These are phyloP conservation scores for Eutrema japonicum DNA, from an alignment of 345 rosid species.

Conservation along the genomic window DNA sequence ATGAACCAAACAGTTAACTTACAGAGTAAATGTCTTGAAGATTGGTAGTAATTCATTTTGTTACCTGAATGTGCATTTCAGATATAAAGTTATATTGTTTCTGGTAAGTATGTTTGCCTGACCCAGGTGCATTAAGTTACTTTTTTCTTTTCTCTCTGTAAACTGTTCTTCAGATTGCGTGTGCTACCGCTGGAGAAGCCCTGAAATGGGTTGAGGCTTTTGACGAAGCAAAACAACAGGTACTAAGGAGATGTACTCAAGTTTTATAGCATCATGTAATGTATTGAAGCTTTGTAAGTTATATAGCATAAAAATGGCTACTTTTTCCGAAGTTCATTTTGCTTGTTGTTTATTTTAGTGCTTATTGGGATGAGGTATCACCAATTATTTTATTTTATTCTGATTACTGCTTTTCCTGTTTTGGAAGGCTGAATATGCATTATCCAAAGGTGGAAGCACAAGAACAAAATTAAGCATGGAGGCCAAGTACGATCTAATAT, in stretches of 20 bases:
- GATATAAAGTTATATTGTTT: neutral
- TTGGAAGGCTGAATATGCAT: slow-evolving; percentile 78
- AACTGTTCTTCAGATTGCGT: slow-evolving; percentile 76
- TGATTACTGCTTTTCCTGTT: slow-evolving; percentile 23
- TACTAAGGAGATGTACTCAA: slow-evolving; percentile 39
- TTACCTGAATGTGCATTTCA: slow-evolving; percentile 16
- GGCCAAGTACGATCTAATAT: slow-evolving; percentile 66
- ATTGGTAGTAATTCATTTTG: slow-evolving; percentile 1
- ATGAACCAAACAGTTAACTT: slow-evolving; percentile 8
- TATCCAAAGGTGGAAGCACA: slow-evolving; percentile 62
- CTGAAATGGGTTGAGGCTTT: slow-evolving; percentile 93
- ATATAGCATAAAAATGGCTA: slow-evolving; percentile 6
- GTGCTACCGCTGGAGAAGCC: slow-evolving; percentile 89
- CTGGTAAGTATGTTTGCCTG: slow-evolving; percentile 19
- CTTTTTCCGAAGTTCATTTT: neutral
- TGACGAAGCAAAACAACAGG: slow-evolving; percentile 97
- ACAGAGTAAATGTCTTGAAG: slow-evolving; percentile 6
- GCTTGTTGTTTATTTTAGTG: slow-evolving; percentile 9
- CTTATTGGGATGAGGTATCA: slow-evolving; percentile 16
- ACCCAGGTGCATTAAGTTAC: slow-evolving; percentile 14
- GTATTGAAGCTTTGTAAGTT: slow-evolving; percentile 5
- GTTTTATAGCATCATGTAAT: slow-evolving; percentile 16
- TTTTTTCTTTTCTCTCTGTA: slow-evolving; percentile 15
- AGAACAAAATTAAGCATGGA: slow-evolving; percentile 81
- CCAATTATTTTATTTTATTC: slow-evolving; percentile 28